Percentiles rank a stretch among this genome's conserved stretches.
Evolutionary conservation across 495 filamentous ascomycete species (phyloP).

Genomic region (Neurospora discreta): DNA sequence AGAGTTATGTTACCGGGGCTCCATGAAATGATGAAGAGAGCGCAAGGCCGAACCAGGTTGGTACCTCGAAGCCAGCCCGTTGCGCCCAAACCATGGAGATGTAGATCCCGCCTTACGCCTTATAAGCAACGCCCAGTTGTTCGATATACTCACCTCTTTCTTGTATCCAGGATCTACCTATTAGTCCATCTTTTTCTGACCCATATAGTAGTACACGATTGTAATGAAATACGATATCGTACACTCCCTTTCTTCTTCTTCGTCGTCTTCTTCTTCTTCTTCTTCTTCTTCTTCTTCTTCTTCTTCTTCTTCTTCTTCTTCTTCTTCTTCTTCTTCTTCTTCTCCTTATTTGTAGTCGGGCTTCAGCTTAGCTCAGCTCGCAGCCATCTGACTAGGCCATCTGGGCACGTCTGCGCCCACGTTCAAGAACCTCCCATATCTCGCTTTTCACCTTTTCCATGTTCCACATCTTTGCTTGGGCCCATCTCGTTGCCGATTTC

Average conservation of each 20-base stretch:
- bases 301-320: no score
- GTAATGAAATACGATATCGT: background rate
- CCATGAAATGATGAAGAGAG: background rate
- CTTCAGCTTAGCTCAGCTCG: background rate
- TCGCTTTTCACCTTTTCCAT: background rate
- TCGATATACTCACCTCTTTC: background rate
- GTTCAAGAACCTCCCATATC: background rate
- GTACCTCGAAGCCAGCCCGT: background rate
- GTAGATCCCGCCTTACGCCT: background rate
- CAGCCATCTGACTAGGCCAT: background rate
- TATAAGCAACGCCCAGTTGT: background rate
- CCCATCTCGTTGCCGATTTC: background rate
- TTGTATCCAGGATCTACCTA: background rate
- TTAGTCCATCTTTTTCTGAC: background rate
- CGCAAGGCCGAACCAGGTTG: background rate
- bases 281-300: background rate
- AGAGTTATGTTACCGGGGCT: background rate
- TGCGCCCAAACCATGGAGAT: background rate
- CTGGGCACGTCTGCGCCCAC: background rate
- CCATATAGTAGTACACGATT: background rate
- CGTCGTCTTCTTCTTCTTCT: no score
- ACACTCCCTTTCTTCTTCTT: no score
- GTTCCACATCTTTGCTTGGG: background rate
- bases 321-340: background rate
- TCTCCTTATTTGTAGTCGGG: background rate